Base-by-base conservation (phyloP, 176 grass and related monocot genomes). In the Aegilops longissima region DNA sequence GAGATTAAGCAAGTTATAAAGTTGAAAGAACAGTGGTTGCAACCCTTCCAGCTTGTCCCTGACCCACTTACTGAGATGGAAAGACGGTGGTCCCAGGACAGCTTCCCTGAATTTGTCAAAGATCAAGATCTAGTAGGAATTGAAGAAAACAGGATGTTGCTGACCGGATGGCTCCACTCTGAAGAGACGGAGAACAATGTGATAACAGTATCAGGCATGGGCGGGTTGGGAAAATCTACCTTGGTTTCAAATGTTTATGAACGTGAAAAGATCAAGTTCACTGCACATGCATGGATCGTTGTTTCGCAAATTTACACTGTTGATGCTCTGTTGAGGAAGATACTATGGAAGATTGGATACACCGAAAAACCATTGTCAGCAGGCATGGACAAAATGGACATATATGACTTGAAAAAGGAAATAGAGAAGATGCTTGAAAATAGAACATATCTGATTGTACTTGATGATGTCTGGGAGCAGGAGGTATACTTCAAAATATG, bases 391-490 rank as follows among this genome's bases (percentile, higher is more conserved):
- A 29, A 83, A 64, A 89, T 84, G 81, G 87, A 89, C 64, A 76
- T 79, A 0, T 7, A 89, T 80, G 87, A 84, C 52, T 54, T 89
- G 75, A 89, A 84, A 38, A 76, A 21, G 47, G 31, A 79, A 84
- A 39, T 89, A 84, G 27, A 79, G 31, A 11, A 33, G 9, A 59
- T 1, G 7, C 83, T 93, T 36, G 27, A 79, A 36, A 14, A 23
- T 12, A 87, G 16, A 18, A 96, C 66, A 86, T 96, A 79, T 35
- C 74, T 96, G 21, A 88, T 96, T 38, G 81, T 96, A 13, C 54
- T 96, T 11, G 91, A 93, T 70, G 94, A 96, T 88, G 86, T 96
- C 1, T 96, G 91, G 94, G 66, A 93, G 12, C 78, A 77, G 68
- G 34, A 86, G 12, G 87, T 66, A 30, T 96, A 89, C 65, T 70